Base-by-base conservation (phyloP, 83 land plant genomes). In the Thuja plicata region DNA sequence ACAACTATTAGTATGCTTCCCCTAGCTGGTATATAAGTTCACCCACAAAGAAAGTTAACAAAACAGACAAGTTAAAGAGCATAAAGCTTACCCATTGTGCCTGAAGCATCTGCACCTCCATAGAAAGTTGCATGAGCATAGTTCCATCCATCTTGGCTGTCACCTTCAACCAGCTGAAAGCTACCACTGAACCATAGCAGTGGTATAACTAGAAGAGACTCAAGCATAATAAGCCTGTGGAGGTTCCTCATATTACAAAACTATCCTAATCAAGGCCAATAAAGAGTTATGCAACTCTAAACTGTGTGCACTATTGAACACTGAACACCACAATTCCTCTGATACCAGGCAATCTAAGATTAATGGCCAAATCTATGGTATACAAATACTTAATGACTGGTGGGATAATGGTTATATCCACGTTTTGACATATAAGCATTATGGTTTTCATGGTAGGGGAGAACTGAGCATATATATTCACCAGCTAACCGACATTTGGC, bases 71-170 rank as follows among this genome's bases (percentile, higher is more conserved):
- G 8, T 16, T 16, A n/a, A 80, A 21, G 83, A 80, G 7, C 6
- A 10, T 4, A 12, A 16, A 21, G 38, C 41, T 16, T 37, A 80
- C 83, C 83, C 83, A 80, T 80, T 80, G 83, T 80, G 43, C 83
- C 83, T 37, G 83, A 80, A 37, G 83, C 83, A 80, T 80, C 83
- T 16, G 40, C 6, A 41, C 27, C 45, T 37, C 83, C 45, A 80
- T 80, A 80, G 41, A 80, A 80, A 80, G 83, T 37, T 16, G 83
- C 83, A 41, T 80, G 83, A 37, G 83, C 83, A 37, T 80, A 41
- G 24, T 38, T 80, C 83, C 83, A 80, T 80, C 73, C 73, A 66
- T 27, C 73, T 66, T 66, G 73, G 73, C 73, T 27, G 73, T 66
- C 73, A 66, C 73, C 11, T 24, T 66, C 73, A 66, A 66, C n/a